Base-by-base conservation (phyloP, 1,284 basidiomycete genomes). In the Athelia psychrophila region DNA sequence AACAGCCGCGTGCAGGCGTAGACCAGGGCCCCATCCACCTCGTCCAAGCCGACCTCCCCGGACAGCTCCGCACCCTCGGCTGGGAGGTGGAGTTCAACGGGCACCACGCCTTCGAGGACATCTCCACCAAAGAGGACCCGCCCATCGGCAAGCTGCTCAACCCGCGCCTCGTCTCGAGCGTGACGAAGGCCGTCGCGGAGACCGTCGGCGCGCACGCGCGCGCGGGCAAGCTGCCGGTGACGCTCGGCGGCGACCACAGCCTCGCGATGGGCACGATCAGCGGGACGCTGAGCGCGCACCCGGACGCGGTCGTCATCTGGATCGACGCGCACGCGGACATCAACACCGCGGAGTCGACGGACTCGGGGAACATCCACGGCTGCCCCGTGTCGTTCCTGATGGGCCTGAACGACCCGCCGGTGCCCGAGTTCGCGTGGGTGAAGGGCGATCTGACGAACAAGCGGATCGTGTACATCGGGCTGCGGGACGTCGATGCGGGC, bases 351-450 rank as follows among this genome's bases (percentile, higher is more conserved):
- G 80, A 88, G 51, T 88, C 92, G 12, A 97, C 95, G 20, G 84
- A 79, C 53, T 89, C 91, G 55, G 86, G 96, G 44, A 98, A 99
- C 73, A 86, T 99, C 56, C 97, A 99, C 74, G 97, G 97, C 57
- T 98, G 97, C 87, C 97, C 96, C 35, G 82, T 98, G 47, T 93
- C 96, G 18, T 99, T 99, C 83, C 84, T 99, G 49, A 80, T 95
- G 51, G 90, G 91, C 3, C 73, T 94, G 53, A 81, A 77, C 40
- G 67, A 65, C 47, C 66, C 22, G 10, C 19, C 73, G 55, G 63
- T 82, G 38, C 67, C 78, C 38, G 81, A 83, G 58, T 95, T 93
- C 64, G 75, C 80, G 30, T 98, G 95, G 95, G 76, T 95, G 56
- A 82, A 86, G 64, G 84, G 91, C 38, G 56, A 78, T 38, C 78